A percentile compares a stretch with the other conserved stretches of the same genome.
Conservation (phyloP, 1,284 basidiomycete species). For the Ceratobasidium sp. region DNA sequence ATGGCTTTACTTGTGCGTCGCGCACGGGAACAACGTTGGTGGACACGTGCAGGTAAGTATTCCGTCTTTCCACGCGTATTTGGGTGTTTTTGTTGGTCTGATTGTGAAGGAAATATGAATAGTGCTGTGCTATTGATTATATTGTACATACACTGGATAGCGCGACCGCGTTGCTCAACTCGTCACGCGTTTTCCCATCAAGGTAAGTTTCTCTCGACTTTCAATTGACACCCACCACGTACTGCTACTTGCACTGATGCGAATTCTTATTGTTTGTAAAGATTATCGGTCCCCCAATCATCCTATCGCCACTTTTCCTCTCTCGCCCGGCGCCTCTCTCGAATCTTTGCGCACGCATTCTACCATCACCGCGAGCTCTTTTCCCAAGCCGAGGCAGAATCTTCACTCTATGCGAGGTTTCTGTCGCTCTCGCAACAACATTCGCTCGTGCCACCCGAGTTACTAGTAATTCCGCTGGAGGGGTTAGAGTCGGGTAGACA, state of each 20-base stretch:
- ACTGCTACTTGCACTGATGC: slow-evolving; percentile 22
- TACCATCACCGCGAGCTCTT: slow-evolving; percentile 93
- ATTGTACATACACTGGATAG: slow-evolving; percentile 95
- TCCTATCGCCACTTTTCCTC: slow-evolving; percentile 90
- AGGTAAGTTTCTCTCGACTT: slow-evolving; percentile 60
- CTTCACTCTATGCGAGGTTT: slow-evolving; percentile 91
- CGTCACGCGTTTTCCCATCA: slow-evolving; percentile 90
- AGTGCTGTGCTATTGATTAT: slow-evolving; percentile 98
- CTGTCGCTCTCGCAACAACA: slow-evolving; percentile 83
- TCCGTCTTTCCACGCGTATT: slow-evolving; percentile 5
- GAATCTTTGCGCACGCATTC: slow-evolving; percentile 96
- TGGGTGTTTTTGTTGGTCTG: slow-evolving; percentile 1
- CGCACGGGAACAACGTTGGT: slow-evolving; percentile 74
- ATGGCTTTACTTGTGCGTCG: slow-evolving; percentile 96
- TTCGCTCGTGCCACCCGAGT: slow-evolving; percentile 81
- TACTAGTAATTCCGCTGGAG: slow-evolving; percentile 76
- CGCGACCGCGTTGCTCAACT: slow-evolving; percentile 92
- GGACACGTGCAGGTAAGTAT: slow-evolving; percentile 75
- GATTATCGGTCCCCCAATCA: slow-evolving; percentile 80
- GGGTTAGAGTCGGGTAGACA: slow-evolving; percentile 7
- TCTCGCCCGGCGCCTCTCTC: slow-evolving; percentile 86
- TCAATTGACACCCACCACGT: background rate
- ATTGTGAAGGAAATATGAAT: no score
- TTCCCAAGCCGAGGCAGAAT: slow-evolving; percentile 89
- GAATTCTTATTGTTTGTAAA: no score